These are phyloP conservation scores for Tricholoma hemisulphureum DNA, from an alignment of 768 basidiomycete species.

Conservation along the genomic window DNA sequence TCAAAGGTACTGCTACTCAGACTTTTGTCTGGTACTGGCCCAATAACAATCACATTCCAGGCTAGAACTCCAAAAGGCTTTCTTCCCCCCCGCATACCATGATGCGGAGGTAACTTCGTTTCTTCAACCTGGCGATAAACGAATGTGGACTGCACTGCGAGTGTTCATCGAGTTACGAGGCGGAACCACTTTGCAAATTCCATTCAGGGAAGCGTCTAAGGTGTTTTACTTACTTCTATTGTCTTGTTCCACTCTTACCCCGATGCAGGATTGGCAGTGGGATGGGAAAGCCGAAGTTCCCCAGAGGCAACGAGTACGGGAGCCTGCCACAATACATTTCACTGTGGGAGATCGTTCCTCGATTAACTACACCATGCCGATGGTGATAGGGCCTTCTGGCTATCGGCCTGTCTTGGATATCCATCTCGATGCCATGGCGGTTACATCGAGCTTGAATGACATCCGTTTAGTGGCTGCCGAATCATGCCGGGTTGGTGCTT, in stretches of 20 bases:
- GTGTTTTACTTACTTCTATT: slow-evolving; percentile 29
- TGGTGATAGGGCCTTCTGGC: slow-evolving; percentile 70
- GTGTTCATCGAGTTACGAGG: slow-evolving; percentile 80
- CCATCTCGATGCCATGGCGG: slow-evolving; percentile 72
- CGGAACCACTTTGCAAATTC: slow-evolving; percentile 76
- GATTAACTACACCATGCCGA: slow-evolving; percentile 80
- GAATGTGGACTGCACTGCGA: slow-evolving; percentile 81
- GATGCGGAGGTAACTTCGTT: slow-evolving; percentile 53
- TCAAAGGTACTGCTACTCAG: slow-evolving; percentile 56
- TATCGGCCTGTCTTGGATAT: slow-evolving; percentile 80
- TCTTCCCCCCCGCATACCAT: slow-evolving; percentile 81
- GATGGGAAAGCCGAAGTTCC: slow-evolving; percentile 58
- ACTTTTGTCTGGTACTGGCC: not conserved
- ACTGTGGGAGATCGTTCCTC: slow-evolving; percentile 79
- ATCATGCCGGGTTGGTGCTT: slow-evolving; percentile 62
- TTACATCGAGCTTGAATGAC: slow-evolving; percentile 87
- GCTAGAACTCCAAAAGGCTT: slow-evolving; percentile 70
- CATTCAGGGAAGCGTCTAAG: slow-evolving; percentile 91
- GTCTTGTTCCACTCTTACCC: slow-evolving; percentile 3
- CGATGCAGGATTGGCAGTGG: slow-evolving; percentile 85
- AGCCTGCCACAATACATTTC: slow-evolving; percentile 71
- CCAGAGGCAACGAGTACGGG: slow-evolving; percentile 52
- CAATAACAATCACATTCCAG: slow-evolving; percentile 36
- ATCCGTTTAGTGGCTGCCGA: slow-evolving; percentile 75
- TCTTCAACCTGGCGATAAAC: slow-evolving; percentile 73